Conservation (phyloP, 805 yeast species). For the Candida broadrunensis region DNA sequence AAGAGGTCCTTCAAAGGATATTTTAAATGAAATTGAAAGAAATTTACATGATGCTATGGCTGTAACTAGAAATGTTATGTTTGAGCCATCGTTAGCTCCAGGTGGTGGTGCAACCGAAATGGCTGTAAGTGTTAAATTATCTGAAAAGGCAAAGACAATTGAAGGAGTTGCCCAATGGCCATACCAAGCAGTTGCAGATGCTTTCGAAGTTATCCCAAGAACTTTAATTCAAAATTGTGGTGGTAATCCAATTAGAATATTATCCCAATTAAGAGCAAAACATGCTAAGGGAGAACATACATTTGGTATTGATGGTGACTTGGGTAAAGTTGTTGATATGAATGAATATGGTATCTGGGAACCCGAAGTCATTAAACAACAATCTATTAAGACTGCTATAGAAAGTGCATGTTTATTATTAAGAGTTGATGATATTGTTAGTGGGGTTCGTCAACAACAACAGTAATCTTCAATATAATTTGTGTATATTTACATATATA, state of each 20-base stretch:
- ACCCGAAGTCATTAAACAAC: constrained; percentile 97
- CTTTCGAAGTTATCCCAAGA: constrained; percentile 97
- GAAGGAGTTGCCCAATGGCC: constrained; percentile 99
- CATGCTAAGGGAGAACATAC: constrained; percentile 89
- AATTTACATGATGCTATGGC: constrained; percentile 98
- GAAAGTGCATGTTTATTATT: constrained; percentile 93
- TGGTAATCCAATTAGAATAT: constrained; percentile 86
- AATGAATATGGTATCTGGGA: constrained; percentile 96
- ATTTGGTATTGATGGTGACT: constrained; percentile 92
- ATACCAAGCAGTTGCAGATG: constrained; percentile 97
- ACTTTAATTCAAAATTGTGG: constrained; percentile 97
- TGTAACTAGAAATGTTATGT: constrained; percentile 89
- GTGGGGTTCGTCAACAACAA: constrained; percentile 73
- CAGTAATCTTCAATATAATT: too few species aligned
- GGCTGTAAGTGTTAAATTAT: constrained; percentile 88
- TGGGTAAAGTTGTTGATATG: constrained; percentile 95
- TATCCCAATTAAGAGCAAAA: constrained; percentile 91
- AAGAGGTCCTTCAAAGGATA: constrained; percentile 97
- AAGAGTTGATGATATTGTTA: constrained; percentile 96
- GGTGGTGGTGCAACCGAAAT: constrained; percentile 99
- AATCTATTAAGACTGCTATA: constrained; percentile 94
- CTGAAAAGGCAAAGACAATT: constrained; percentile 86
- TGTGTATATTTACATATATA: too few species aligned
- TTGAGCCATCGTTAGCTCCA: constrained; percentile 92
- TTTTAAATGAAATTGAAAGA: constrained; percentile 92